Conservation (phyloP, 2,329 filamentous ascomycete species). For the Ceratocystis colombiana region DNA sequence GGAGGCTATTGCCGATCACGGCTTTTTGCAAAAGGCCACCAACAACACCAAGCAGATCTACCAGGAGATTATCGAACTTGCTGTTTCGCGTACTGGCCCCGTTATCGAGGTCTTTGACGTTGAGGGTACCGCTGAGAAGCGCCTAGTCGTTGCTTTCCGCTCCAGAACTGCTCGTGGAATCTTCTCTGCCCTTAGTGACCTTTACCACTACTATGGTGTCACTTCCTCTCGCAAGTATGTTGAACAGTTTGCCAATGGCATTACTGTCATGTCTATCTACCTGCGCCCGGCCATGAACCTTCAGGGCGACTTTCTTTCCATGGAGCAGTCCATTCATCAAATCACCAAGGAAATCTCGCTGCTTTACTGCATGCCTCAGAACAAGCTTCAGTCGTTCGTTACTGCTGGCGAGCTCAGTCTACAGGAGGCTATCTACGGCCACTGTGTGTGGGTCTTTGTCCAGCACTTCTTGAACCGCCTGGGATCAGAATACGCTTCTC, state of each 20-base stretch:
- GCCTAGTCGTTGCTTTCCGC: conserved; percentile 88
- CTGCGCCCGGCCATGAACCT: conserved; percentile 59
- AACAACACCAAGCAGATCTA: conserved; percentile 93
- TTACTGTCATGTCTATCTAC: conserved; percentile 94
- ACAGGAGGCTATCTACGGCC: conserved; percentile 93
- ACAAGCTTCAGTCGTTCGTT: conserved; percentile 88
- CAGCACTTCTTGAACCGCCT: conserved; percentile 97
- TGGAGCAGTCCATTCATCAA: conserved; percentile 92
- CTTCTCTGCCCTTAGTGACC: conserved; percentile 87
- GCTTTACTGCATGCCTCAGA: conserved; percentile 94
- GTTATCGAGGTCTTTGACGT: conserved; percentile 98
- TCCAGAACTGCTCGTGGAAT: conserved; percentile 83
- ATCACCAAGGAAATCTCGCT: conserved; percentile 98
- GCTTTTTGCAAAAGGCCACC: conserved; percentile 92
- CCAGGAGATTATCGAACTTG: conserved; percentile 80
- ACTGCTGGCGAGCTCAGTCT: conserved; percentile 76
- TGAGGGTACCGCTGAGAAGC: conserved; percentile 81
- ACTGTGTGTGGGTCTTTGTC: conserved; percentile 95
- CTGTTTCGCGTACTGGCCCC: conserved; percentile 74
- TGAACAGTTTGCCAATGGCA: conserved; percentile 97
- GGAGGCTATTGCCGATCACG: conserved; percentile 82
- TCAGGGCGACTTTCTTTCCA: conserved; percentile 56
- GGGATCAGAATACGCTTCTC: conserved; percentile 79
- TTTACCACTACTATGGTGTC: conserved; percentile 98
- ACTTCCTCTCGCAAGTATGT: conserved; percentile 96